Conservation (phyloP, 2,329 filamentous ascomycete genomes). For the Alternaria postmessia region DNA sequence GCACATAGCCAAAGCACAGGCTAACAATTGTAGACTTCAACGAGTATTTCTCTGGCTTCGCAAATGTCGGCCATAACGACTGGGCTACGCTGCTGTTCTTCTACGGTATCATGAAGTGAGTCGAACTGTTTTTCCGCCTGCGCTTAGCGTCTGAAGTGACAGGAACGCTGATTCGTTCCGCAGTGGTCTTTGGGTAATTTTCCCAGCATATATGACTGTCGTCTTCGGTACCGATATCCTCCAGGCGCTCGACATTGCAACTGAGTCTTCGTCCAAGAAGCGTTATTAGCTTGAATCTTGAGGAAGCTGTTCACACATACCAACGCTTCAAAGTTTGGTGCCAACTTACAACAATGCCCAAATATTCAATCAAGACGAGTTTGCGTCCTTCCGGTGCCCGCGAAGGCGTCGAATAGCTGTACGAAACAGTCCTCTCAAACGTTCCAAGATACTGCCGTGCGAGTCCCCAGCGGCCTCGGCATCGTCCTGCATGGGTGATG, state of each 20-base stretch:
- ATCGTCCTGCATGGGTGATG: background rate
- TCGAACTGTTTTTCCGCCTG: conserved; percentile 11
- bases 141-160: background rate
- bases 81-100: conserved; percentile 61
- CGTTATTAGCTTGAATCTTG: conserved; percentile 24
- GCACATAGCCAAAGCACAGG: background rate
- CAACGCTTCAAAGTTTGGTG: background rate
- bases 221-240: conserved; percentile 68
- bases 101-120: conserved; percentile 74
- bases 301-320: background rate
- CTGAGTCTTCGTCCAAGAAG: conserved; percentile 39
- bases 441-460: background rate
- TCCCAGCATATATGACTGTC: conserved; percentile 70
- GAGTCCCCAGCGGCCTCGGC: background rate
- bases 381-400: conserved; percentile 1
- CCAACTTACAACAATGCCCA: background rate
- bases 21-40: conserved; percentile 60
- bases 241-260: conserved; percentile 62
- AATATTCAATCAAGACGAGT: background rate
- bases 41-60: conserved; percentile 67
- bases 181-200: conserved; percentile 71
- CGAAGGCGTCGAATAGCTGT: background rate
- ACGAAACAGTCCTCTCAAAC: background rate
- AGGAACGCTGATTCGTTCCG: conserved; percentile 9
- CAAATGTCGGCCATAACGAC: conserved; percentile 70